Conservation (phyloP, 1,284 basidiomycete species). For the Cryptococcus depauperatus region DNA sequence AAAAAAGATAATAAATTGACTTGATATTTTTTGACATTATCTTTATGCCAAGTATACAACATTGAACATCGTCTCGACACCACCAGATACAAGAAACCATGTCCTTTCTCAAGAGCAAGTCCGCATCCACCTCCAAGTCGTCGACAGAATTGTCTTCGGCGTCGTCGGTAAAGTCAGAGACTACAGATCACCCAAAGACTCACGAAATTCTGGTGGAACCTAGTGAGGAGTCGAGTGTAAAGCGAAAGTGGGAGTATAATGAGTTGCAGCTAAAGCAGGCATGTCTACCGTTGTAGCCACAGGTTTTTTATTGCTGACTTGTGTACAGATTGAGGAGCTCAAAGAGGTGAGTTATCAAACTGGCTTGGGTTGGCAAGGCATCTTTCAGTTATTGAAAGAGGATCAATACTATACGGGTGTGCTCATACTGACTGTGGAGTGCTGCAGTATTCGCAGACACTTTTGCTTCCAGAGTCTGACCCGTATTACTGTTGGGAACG, state of each 20-base stretch:
- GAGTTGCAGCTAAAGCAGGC: constrained; percentile 53
- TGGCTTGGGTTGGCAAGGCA: no score
- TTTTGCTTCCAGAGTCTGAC: constrained; percentile 58
- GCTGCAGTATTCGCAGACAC: constrained; percentile 56
- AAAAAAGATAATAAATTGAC: no score
- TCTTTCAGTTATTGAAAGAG: no score
- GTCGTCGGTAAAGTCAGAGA: constrained; percentile 10
- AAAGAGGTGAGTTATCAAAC: constrained; percentile 51
- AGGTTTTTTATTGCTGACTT: constrained; percentile 5
- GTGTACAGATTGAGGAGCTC: constrained; percentile 52
- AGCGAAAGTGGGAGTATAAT: constrained; percentile 55
- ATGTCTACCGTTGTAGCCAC: constrained; percentile 1
- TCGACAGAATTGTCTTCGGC: constrained; percentile 15
- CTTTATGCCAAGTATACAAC: no score
- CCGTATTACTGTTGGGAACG: constrained; percentile 66
- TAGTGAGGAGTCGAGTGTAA: constrained; percentile 47
- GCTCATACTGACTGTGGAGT: neutral
- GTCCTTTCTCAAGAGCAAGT: constrained; percentile 13
- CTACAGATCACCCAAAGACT: constrained; percentile 31
- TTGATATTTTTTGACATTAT: no score
- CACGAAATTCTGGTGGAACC: constrained; percentile 49
- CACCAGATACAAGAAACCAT: no score
- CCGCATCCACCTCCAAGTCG: constrained; percentile 22
- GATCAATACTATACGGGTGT: neutral
- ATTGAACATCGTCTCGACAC: no score